Evolutionary conservation across 345 rosid species (phyloP).

Genomic region (Eutrema japonicum): DNA sequence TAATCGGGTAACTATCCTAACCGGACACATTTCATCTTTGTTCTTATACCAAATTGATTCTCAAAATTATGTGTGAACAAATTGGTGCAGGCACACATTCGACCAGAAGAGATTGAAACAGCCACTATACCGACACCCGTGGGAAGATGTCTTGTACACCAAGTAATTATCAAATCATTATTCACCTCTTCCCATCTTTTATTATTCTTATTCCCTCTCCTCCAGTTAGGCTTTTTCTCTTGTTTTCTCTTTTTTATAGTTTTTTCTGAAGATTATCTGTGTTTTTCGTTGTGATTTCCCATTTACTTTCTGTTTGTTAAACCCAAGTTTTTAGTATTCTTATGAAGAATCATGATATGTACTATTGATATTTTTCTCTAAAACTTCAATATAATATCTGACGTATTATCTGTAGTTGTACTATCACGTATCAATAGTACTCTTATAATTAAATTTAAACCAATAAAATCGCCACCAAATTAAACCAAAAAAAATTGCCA

Average conservation of each 20-base stretch:
- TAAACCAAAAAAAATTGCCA: background rate
- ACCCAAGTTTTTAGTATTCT: background rate
- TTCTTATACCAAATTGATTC: background rate
- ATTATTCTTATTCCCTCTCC: background rate
- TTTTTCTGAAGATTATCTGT: background rate
- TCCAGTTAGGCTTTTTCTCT: background rate
- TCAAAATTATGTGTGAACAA: background rate
- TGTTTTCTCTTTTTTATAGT: background rate
- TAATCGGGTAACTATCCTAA: slow-evolving; percentile 66
- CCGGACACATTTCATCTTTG: background rate
- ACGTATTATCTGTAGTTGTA: no score
- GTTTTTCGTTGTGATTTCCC: background rate
- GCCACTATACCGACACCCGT: slow-evolving; percentile 93
- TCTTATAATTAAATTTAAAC: background rate
- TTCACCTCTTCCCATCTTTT: background rate
- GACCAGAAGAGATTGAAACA: slow-evolving; percentile 98
- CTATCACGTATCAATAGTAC: no score
- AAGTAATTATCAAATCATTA: slow-evolving; percentile 48
- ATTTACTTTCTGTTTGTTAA: slow-evolving; percentile 10
- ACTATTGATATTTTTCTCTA: background rate
- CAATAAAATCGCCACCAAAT: background rate
- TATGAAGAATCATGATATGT: background rate
- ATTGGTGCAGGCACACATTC: slow-evolving; percentile 72
- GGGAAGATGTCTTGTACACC: slow-evolving; percentile 99
- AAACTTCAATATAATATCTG: no score